Evolutionary conservation across 2,329 filamentous ascomycete genomes (phyloP).

Genomic region (Pseudocercospora pini-densiflorae): DNA sequence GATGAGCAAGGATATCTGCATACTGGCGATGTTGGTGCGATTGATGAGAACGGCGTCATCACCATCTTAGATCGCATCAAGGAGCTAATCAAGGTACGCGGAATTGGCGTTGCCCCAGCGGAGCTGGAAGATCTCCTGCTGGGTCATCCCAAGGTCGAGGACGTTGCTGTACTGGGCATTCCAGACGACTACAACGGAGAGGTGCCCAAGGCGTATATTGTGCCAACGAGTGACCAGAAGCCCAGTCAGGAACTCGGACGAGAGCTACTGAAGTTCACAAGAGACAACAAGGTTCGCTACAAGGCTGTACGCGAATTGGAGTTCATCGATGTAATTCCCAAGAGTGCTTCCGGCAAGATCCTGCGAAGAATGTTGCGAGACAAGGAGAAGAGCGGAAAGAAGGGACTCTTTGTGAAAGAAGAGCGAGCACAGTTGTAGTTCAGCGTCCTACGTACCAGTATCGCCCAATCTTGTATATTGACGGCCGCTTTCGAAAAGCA

Average conservation of each 20-base stretch:
- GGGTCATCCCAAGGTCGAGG: conserved; percentile 52
- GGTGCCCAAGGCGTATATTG: conserved; percentile 40
- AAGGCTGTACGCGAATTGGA: conserved; percentile 55
- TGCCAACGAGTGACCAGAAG: conserved; percentile 37
- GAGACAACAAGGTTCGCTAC: conserved; percentile 49
- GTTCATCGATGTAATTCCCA: conserved; percentile 40
- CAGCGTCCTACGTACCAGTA: not conserved
- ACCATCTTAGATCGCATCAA: conserved; percentile 60
- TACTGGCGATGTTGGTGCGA: conserved; percentile 54
- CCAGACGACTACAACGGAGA: conserved; percentile 38
- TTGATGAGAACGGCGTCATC: conserved; percentile 49
- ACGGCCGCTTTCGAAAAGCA: not conserved
- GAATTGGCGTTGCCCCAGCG: conserved; percentile 57
- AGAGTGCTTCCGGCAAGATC: conserved; percentile 42
- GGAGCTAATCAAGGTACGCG: conserved; percentile 59
- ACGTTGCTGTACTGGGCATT: conserved; percentile 56
- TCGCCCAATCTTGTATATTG: not conserved
- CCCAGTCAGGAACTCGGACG: conserved; percentile 40
- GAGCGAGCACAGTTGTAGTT: conserved; percentile 40
- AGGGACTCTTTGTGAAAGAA: conserved; percentile 40
- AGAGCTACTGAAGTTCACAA: conserved; percentile 49
- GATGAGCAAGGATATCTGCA: conserved; percentile 53
- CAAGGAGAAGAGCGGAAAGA: conserved; percentile 46
- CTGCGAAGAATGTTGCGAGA: conserved; percentile 46
- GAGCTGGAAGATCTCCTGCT: conserved; percentile 57